These are phyloP conservation scores for Sugiyamaella marilandica DNA, from an alignment of 805 yeast genomes.

Conservation along the genomic window DNA sequence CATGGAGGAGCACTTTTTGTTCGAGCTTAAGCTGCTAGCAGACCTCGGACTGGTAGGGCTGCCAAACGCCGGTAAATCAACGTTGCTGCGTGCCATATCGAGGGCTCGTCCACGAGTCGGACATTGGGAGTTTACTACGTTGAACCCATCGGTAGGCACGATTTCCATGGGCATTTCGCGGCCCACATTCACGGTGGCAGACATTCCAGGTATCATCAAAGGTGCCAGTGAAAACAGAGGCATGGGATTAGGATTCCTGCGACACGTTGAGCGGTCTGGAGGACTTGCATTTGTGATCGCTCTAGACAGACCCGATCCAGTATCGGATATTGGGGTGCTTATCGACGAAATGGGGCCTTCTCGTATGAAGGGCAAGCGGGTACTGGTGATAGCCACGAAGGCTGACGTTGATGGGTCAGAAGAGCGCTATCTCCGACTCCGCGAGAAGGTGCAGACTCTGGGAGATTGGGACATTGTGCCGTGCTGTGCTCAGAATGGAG, in stretches of 20 bases:
- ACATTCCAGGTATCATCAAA: slow-evolving; percentile 90
- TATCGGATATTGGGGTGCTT: slow-evolving; percentile 57
- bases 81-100: slow-evolving; percentile 79
- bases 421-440: slow-evolving; percentile 44
- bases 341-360: slow-evolving; percentile 66
- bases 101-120: slow-evolving; percentile 89
- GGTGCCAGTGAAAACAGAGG: slow-evolving; percentile 84
- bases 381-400: slow-evolving; percentile 85
- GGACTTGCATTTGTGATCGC: slow-evolving; percentile 86
- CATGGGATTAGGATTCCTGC: slow-evolving; percentile 85
- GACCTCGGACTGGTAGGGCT: slow-evolving; percentile 92
- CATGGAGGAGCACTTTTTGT: slow-evolving; percentile 58
- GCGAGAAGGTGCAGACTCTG: slow-evolving; percentile 35
- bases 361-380: slow-evolving; percentile 54
- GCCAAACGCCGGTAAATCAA: slow-evolving; percentile 96
- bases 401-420: slow-evolving; percentile 68
- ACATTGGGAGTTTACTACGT: slow-evolving; percentile 94
- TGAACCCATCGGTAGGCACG: slow-evolving; percentile 90
- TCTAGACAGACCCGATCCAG: slow-evolving; percentile 62
- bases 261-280: slow-evolving; percentile 88
- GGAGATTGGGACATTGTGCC: slow-evolving; percentile 71
- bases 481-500: slow-evolving; percentile 70
- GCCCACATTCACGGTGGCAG: slow-evolving; percentile 82
- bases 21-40: slow-evolving; percentile 85
- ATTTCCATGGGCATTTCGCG: slow-evolving; percentile 53